Conservation (phyloP, 306 rosid genomes). For the Trifolium repens region DNA sequence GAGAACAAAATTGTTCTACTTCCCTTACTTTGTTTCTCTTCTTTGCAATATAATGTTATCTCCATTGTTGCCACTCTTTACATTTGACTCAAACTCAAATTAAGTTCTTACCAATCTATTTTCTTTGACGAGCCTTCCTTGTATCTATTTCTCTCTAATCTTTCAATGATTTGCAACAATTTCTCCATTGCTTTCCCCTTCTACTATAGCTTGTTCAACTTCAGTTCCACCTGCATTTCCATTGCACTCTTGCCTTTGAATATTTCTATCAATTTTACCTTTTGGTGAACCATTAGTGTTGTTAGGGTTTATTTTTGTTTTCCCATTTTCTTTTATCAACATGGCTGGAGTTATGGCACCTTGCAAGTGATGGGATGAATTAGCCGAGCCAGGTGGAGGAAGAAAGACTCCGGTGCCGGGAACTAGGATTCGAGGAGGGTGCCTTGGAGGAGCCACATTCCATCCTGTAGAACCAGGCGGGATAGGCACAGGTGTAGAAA, state of each 20-base stretch:
- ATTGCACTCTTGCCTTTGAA: constrained; percentile 65
- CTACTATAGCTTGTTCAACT: constrained; percentile 45
- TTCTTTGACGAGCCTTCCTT: constrained; percentile 33
- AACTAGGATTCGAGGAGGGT: constrained; percentile 45
- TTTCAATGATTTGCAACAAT: constrained; percentile 45
- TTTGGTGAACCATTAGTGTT: constrained; percentile 49
- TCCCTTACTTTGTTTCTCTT: constrained; percentile 57
- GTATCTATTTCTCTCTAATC: constrained; percentile 20
- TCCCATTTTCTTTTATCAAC: constrained; percentile 64
- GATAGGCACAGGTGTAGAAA: constrained; percentile 68
- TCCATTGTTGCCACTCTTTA: constrained; percentile 75
- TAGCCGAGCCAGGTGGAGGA: constrained; percentile 87
- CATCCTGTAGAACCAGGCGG: constrained; percentile 73
- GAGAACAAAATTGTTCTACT: constrained; percentile 53
- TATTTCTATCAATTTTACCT: constrained; percentile 38
- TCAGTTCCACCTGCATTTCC: constrained; percentile 57
- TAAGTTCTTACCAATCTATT: constrained; percentile 52
- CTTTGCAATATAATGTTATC: constrained; percentile 47
- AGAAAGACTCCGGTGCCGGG: constrained; percentile 98
- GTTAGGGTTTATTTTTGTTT: constrained; percentile 51
- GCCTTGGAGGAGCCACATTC: constrained; percentile 76
- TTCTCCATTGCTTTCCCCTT: constrained; percentile 49
- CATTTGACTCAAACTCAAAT: constrained; percentile 74
- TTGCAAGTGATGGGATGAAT: constrained; percentile 54
- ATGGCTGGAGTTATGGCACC: constrained; percentile 40